These are phyloP conservation scores for Halophytophthora polymorphica DNA, from an alignment of 352 stramenopile species.

Conservation along the genomic window DNA sequence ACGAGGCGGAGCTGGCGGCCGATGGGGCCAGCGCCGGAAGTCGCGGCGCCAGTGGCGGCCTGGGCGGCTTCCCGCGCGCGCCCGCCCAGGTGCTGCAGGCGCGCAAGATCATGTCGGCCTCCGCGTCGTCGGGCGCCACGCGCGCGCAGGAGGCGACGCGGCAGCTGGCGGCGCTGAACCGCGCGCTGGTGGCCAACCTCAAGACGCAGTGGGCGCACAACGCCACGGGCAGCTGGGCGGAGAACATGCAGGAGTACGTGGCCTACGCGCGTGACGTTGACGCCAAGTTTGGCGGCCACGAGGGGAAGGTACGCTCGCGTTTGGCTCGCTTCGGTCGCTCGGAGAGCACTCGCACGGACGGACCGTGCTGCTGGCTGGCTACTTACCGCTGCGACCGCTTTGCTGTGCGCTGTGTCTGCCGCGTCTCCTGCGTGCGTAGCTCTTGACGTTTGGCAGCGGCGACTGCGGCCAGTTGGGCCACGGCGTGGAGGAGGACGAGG, in stretches of 20 bases:
- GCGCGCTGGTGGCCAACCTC: constrained; percentile 58
- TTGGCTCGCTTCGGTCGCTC: too few relatives aligned
- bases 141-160: constrained; percentile 40
- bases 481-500: constrained; percentile 72
- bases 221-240: constrained; percentile 53
- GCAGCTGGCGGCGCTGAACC: constrained; percentile 67
- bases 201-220: constrained; percentile 68
- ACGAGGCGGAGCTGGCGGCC: constrained; percentile 34
- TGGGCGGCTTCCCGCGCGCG: constrained; percentile 31
- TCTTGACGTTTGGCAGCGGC: constrained; percentile 87
- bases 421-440: background rate
- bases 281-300: constrained; percentile 46
- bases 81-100: constrained; percentile 44
- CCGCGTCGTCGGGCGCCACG: constrained; percentile 13
- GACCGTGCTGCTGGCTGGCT: constrained; percentile 8
- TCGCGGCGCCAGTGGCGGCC: background rate
- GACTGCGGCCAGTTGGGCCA: constrained; percentile 93
- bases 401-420: too few relatives aligned
- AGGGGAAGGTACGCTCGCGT: constrained; percentile 26
- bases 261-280: constrained; percentile 60
- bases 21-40: constrained; percentile 2
- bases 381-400: too few relatives aligned
- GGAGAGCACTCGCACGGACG: too few relatives aligned
- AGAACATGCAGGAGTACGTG: constrained; percentile 83
- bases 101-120: constrained; percentile 37